Conservation (phyloP, 2,329 filamentous ascomycete genomes). For the Claviceps pazoutovae region DNA sequence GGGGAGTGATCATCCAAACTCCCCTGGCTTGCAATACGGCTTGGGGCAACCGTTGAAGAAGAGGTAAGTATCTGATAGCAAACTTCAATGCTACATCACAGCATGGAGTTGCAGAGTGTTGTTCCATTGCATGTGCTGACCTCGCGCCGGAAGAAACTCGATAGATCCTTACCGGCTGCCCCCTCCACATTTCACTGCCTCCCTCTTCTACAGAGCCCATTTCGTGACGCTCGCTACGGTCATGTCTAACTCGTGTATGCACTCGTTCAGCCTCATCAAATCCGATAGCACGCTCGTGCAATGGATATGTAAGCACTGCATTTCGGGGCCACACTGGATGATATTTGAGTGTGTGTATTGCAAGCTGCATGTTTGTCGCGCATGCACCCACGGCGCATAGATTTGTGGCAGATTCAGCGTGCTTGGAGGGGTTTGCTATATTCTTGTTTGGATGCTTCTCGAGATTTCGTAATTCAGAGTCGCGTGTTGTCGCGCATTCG, state of each 20-base stretch:
- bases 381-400: constrained; percentile 33
- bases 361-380: constrained; percentile 49
- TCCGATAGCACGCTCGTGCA: constrained; percentile 50
- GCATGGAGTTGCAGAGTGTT: no score
- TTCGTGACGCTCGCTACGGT: constrained; percentile 10
- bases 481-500: no score
- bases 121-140: neutral
- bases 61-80: neutral
- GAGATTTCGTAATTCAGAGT: no score
- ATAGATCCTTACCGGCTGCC: neutral
- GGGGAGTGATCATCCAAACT: no score
- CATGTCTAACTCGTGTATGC: constrained; percentile 43
- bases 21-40: no score
- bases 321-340: constrained; percentile 51
- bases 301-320: constrained; percentile 52
- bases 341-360: constrained; percentile 58
- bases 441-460: no score
- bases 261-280: constrained; percentile 53
- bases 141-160: neutral
- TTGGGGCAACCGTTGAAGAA: no score
- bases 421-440: neutral
- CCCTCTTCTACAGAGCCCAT: neutral
- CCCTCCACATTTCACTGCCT: neutral
- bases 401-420: neutral
- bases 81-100: no score